phyloP scores from a whole-genome alignment of 257 asterid genomes.

The Solanum clarkiae region DNA sequence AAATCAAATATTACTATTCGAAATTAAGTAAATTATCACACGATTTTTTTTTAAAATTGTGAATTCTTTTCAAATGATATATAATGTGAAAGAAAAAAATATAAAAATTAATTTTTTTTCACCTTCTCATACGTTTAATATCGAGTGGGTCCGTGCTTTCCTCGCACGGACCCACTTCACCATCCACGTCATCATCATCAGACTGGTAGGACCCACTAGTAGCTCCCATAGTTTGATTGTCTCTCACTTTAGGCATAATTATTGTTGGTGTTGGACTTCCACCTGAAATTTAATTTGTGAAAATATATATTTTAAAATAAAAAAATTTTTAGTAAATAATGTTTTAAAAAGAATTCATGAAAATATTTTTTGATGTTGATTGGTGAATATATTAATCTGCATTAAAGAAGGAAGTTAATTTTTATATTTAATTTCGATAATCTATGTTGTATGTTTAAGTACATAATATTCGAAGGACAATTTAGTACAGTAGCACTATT shows the following conservation, averaged over 20 bases:
- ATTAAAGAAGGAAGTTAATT: too few species aligned
- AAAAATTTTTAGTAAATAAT: background rate
- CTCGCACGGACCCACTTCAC: slow-evolving; percentile 58
- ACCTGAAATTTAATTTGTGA: slow-evolving; percentile 14
- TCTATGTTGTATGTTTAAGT: too few species aligned
- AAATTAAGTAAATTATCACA: too few species aligned
- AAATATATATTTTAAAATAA: background rate
- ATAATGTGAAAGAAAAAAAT: too few species aligned
- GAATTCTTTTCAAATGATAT: too few species aligned
- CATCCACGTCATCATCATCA: slow-evolving; percentile 61
- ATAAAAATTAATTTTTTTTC: background rate
- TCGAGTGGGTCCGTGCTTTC: slow-evolving; percentile 42
- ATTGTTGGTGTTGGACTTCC: slow-evolving; percentile 52
- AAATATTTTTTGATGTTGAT: background rate
- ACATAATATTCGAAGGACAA: too few species aligned
- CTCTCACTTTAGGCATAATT: slow-evolving; percentile 29
- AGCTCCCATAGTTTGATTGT: slow-evolving; percentile 29
- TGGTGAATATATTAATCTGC: background rate
- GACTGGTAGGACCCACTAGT: slow-evolving; percentile 69
- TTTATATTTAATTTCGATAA: too few species aligned
- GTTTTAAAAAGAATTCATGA: background rate
- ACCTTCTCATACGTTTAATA: slow-evolving; percentile 55
- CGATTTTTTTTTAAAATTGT: too few species aligned
- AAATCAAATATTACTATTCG: too few species aligned
- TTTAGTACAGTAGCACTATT: too few species aligned